Evolutionary conservation across 176 grass and related monocot species (phyloP).

Genomic region (Lolium multiflorum): DNA sequence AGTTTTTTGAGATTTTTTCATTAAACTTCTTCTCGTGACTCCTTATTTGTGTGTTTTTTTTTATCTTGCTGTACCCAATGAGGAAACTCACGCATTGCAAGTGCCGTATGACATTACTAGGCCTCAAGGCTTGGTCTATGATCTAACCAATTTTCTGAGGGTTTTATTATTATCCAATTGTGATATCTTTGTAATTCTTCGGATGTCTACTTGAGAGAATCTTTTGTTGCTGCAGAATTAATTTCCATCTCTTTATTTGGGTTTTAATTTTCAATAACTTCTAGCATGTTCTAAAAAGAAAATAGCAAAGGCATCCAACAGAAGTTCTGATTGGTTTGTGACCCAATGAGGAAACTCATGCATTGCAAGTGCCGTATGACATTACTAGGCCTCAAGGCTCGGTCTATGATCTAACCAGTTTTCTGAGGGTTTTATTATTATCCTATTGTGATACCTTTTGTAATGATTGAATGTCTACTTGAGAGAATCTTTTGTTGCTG

Average conservation of each 20-base stretch:
- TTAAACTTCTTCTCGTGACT: not conserved
- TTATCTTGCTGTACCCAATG: constrained; percentile 6
- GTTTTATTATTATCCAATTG: not conserved
- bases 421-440: too few species aligned
- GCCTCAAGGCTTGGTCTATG: constrained; percentile 9
- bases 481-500: constrained; percentile 10
- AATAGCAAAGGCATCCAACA: too few species aligned
- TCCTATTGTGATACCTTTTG: not conserved
- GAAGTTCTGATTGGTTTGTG: too few species aligned
- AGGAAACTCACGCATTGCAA: constrained; percentile 34
- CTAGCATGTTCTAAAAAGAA: too few species aligned
- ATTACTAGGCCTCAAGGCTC: too few species aligned
- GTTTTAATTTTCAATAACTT: not conserved
- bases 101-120: constrained; percentile 34
- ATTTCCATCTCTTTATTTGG: not conserved
- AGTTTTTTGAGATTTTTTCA: not conserved
- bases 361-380: too few species aligned
- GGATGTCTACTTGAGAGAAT: not conserved
- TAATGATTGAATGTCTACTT: not conserved
- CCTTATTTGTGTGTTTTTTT: not conserved
- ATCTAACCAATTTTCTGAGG: not conserved
- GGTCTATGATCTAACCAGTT: too few species aligned
- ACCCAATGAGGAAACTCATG: too few species aligned
- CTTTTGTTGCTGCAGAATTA: constrained; percentile 13
- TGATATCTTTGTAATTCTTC: not conserved